Percentiles rank a stretch among this genome's conserved stretches.
phyloP scores from a whole-genome alignment of 768 basidiomycete species.

The Amanita subjunquillea region DNA sequence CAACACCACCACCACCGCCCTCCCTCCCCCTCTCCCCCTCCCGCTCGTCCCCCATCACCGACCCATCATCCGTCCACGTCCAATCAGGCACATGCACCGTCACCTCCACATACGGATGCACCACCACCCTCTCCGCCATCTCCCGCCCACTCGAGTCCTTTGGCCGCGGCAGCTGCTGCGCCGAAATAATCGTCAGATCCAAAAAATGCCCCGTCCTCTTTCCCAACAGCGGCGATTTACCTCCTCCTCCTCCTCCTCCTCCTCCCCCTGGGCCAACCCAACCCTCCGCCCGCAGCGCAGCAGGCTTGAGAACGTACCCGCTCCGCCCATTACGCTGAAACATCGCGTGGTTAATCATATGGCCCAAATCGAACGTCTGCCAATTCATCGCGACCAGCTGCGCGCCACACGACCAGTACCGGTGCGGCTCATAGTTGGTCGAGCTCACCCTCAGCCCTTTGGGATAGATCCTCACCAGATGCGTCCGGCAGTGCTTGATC shows the following conservation, averaged over 20 bases:
- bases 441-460: conserved; percentile 73
- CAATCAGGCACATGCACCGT: conserved; percentile 74
- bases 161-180: conserved; percentile 80
- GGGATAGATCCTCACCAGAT: conserved; percentile 82
- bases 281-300: conserved; percentile 42
- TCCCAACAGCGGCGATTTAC: neutral
- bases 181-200: conserved; percentile 60
- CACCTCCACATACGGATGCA: conserved; percentile 63
- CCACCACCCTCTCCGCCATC: conserved; percentile 35
- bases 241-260: no score
- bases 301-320: conserved; percentile 88
- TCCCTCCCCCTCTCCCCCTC: conserved; percentile 2
- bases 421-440: conserved; percentile 82
- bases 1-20: neutral
- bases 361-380: conserved; percentile 91
- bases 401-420: conserved; percentile 81
- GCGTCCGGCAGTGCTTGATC: conserved; percentile 77
- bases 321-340: conserved; percentile 84
- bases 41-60: neutral
- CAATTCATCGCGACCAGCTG: conserved; percentile 95
- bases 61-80: conserved; percentile 25
- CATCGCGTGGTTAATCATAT: conserved; percentile 92
- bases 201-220: conserved; percentile 32
- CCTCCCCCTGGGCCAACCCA: neutral
- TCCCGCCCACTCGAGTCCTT: conserved; percentile 63